phyloP scores from a whole-genome alignment of 164 flowering plant species.

The Hamamelis virginiana region DNA sequence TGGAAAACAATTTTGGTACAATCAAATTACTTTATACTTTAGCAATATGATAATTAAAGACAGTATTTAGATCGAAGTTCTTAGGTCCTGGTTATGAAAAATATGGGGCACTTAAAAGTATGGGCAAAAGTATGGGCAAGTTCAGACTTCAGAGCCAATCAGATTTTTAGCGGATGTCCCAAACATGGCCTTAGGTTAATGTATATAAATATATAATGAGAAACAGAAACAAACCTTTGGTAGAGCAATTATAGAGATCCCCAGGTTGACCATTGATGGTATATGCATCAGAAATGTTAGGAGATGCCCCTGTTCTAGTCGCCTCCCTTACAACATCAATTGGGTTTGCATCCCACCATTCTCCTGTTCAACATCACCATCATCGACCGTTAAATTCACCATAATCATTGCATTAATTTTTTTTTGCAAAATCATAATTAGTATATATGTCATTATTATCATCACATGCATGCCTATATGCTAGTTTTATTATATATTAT shows the following conservation, averaged over 20 bases:
- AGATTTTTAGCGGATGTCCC: no score
- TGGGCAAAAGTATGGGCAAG: no score
- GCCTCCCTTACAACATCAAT: slow-evolving; percentile 67
- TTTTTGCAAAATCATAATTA: no score
- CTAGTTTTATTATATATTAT: background rate
- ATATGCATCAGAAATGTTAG: slow-evolving; percentile 80
- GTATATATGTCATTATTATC: no score
- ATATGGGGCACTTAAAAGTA: no score
- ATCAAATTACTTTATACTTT: background rate
- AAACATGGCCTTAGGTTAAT: background rate
- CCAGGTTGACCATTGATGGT: slow-evolving; percentile 98
- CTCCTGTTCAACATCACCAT: slow-evolving; percentile 47
- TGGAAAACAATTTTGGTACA: background rate
- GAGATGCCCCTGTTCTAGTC: slow-evolving; percentile 74
- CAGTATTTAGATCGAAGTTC: background rate
- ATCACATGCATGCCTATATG: background rate
- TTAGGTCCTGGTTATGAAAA: no score
- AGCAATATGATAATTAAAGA: background rate
- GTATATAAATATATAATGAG: background rate
- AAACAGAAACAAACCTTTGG: slow-evolving; percentile 70
- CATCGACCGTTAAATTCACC: background rate
- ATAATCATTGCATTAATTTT: no score
- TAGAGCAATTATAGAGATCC: slow-evolving; percentile 81
- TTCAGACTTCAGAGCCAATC: no score
- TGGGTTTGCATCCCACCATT: slow-evolving; percentile 95